Percentiles rank a stretch among this genome's conserved stretches.
Evolutionary conservation across 305 asterid genomes (phyloP).

Genomic region (Salvia sclarea): DNA sequence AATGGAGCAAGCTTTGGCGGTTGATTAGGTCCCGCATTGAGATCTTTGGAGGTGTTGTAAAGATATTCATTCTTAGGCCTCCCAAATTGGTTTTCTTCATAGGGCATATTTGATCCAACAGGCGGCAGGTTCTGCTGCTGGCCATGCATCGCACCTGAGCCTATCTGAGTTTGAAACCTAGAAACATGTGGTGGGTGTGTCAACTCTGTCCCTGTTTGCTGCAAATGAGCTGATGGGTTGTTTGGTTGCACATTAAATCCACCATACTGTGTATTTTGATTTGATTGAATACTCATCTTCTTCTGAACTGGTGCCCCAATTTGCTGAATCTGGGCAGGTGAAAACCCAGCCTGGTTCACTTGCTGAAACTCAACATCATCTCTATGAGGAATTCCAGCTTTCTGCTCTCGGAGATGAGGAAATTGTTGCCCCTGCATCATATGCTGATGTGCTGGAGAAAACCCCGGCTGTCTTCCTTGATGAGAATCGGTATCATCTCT

Average conservation of each 20-base stretch:
- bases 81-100: conserved; percentile 66
- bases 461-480: conserved; percentile 64
- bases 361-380: conserved; percentile 60
- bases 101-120: conserved; percentile 56
- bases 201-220: conserved; percentile 50
- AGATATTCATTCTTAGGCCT: conserved; percentile 65
- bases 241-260: conserved; percentile 55
- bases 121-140: conserved; percentile 58
- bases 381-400: conserved; percentile 49
- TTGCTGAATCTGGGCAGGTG: conserved; percentile 63
- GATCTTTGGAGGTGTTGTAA: conserved; percentile 51
- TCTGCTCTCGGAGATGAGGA: conserved; percentile 63
- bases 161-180: conserved; percentile 63
- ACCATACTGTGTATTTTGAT: conserved; percentile 50
- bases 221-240: conserved; percentile 45
- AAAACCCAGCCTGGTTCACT: conserved; percentile 60
- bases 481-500: conserved; percentile 56
- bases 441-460: conserved; percentile 60
- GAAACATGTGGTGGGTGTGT: conserved; percentile 53
- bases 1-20: conserved; percentile 87
- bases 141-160: conserved; percentile 54
- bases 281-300: conserved; percentile 48
- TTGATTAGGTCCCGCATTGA: conserved; percentile 51
- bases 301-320: conserved; percentile 48
- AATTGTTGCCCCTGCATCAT: conserved; percentile 60